phyloP scores from a whole-genome alignment of 1,284 basidiomycete genomes.

The Ustilago xerochloae region DNA sequence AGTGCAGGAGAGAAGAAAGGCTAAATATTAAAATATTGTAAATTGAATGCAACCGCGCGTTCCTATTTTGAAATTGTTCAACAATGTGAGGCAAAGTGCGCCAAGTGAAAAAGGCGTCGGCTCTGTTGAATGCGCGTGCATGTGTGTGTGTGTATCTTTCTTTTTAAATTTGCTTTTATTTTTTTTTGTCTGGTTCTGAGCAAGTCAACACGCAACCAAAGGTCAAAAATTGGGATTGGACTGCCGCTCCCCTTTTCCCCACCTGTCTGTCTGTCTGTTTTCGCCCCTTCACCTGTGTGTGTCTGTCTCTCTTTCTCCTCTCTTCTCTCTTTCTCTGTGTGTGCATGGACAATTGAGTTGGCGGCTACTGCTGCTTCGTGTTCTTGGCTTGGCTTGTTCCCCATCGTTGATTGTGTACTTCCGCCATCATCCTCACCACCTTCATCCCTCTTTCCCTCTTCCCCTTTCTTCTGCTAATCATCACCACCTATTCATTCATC shows the following conservation, averaged over 20 bases:
- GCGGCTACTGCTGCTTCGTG: no score
- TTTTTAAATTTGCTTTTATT: not conserved
- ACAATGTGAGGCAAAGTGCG: not conserved
- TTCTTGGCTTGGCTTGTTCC: not conserved
- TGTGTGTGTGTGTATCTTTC: not conserved
- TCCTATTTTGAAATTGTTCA: no score
- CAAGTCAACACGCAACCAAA: not conserved
- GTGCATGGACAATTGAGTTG: no score
- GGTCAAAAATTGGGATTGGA: not conserved
- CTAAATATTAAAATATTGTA: no score
- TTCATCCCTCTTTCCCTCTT: not conserved
- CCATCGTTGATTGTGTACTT: no score
- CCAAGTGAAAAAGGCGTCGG: not conserved
- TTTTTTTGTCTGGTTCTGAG: not conserved
- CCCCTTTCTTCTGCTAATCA: not conserved
- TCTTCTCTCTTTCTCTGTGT: not conserved
- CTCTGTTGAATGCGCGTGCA: not conserved
- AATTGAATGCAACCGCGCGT: no score
- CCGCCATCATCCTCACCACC: not conserved
- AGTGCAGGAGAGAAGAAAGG: no score
- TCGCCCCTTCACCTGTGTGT: no score
- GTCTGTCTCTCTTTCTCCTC: no score
- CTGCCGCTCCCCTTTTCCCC: not conserved
- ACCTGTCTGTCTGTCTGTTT: no score
- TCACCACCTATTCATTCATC: not conserved